Evolutionary conservation across 73 alveolate genomes (phyloP), one percentile per base, ranked within the genome.

Genomic region (Durusdinium trenchii): DNA sequence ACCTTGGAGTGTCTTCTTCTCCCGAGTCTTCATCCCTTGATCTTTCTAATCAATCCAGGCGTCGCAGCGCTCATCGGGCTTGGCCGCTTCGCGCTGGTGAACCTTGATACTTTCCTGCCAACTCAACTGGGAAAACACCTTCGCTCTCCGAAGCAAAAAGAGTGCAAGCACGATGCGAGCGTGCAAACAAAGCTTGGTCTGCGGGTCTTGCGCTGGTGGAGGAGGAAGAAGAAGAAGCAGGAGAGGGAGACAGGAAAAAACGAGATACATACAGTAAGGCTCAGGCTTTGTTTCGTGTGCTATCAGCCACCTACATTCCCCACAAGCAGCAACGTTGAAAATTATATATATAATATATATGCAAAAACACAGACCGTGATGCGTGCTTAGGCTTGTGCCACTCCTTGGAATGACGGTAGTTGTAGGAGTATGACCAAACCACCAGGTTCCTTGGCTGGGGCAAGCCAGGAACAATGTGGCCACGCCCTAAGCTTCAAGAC

Each of bases 371-470:
- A 57, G 23, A 23, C 69, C 69, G 23, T 57, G 69, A 57, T 57
- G 32, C 69, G 69, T 12, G 69, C 12, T 23, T n/a, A n/a, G n/a
- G n/a, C n/a, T n/a, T n/a, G n/a, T n/a, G n/a, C n/a, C n/a, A 47
- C 32, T 46, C 96, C 96, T 89, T 89, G 71, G 96, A 89, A 54
- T 69, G 82, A 16, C 96, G 96, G 38, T 62, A 89, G 71, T 64
- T 89, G 86, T 67, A 69, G 38, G 96, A 89, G 71, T 89, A 89
- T 32, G 96, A 89, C 96, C 96, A 89, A 51, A 89, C 85, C 86
- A 89, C 96, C 86, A 89, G 71, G 26, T 89, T 89, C 95, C 95
- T 86, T 6, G 42, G 64, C 64, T 67, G n/a, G 43, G 16, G 79
- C 79, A 57, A 57, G 69, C 32, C 69, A 57, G 69, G 69, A 12